A percentile compares a stretch with the other conserved stretches of the same genome.
phyloP scores from a whole-genome alignment of 129 eudicot genomes.

The Flaveria sonorensis region DNA sequence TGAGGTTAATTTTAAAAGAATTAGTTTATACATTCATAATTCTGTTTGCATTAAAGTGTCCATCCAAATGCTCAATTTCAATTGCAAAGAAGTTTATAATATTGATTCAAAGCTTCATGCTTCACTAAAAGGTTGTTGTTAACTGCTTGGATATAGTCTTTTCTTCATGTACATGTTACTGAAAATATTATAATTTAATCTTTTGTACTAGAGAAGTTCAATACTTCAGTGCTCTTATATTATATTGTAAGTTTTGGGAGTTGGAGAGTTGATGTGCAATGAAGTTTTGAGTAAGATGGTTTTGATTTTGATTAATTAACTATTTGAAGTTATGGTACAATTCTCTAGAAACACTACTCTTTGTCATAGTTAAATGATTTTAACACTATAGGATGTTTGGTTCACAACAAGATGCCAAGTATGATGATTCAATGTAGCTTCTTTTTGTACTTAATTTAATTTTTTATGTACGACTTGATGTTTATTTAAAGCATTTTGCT shows the following conservation, averaged over 20 bases:
- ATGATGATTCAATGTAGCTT: background rate
- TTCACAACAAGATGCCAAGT: too few species aligned
- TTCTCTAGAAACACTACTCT: background rate
- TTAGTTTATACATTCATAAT: too few species aligned
- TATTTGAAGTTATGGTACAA: background rate
- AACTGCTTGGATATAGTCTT: background rate
- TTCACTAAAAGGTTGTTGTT: background rate
- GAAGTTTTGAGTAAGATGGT: background rate
- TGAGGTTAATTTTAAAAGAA: too few species aligned
- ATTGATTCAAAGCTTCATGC: slow-evolving; percentile 19
- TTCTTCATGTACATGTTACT: background rate
- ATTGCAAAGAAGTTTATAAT: background rate
- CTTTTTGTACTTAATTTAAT: background rate
- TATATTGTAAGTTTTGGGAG: background rate
- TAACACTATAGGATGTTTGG: background rate
- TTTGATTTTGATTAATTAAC: background rate
- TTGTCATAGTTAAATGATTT: background rate
- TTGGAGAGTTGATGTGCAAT: background rate
- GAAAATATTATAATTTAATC: background rate
- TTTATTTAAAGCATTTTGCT: slow-evolving; percentile 12
- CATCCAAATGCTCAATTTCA: too few species aligned
- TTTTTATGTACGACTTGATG: background rate
- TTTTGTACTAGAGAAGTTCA: background rate
- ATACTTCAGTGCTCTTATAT: background rate
- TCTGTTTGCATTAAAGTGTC: too few species aligned